These are phyloP conservation scores for Chytriomyces sp. DNA, from an alignment of 192 early-diverging fungal species.

Conservation along the genomic window DNA sequence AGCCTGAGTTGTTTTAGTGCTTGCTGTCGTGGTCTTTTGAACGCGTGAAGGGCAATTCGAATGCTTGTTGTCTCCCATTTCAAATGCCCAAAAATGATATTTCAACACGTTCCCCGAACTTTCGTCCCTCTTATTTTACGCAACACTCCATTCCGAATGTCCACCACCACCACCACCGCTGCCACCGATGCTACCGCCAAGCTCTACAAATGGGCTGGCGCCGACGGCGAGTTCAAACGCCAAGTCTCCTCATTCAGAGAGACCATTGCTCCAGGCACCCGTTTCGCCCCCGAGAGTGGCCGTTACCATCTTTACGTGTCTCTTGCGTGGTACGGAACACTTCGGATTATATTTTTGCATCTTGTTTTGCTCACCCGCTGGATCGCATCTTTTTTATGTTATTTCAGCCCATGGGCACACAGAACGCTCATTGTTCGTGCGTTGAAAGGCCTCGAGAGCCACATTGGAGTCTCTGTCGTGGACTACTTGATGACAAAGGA, in stretches of 20 bases:
- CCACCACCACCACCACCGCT: not conserved
- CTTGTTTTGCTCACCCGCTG: slow-evolving; percentile 39
- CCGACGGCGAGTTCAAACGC: slow-evolving; percentile 83
- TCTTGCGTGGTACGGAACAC: slow-evolving; percentile 12
- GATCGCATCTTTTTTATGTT: slow-evolving; percentile 71
- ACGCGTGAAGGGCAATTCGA: too few species aligned
- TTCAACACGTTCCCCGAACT: too few species aligned
- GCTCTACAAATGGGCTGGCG: slow-evolving; percentile 47
- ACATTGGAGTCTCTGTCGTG: slow-evolving; percentile 87
- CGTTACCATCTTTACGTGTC: slow-evolving; percentile 85
- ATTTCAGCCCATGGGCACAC: slow-evolving; percentile 76
- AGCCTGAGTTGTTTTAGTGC: too few species aligned
- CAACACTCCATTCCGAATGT: not conserved
- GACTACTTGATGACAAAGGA: slow-evolving; percentile 78
- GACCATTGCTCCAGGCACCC: slow-evolving; percentile 15
- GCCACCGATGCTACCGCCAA: not conserved
- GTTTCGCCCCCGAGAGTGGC: slow-evolving; percentile 74
- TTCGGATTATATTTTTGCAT: slow-evolving; percentile 48
- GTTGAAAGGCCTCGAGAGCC: slow-evolving; percentile 86
- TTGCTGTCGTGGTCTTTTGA: too few species aligned
- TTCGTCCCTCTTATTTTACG: too few species aligned
- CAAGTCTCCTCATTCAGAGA: slow-evolving; percentile 53
- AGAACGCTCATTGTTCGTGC: slow-evolving; percentile 84
- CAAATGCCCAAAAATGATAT: too few species aligned
- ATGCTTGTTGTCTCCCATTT: too few species aligned